Evolutionary conservation across 2,329 filamentous ascomycete species (phyloP).

Genomic region (Phyllosticta capitalensis): DNA sequence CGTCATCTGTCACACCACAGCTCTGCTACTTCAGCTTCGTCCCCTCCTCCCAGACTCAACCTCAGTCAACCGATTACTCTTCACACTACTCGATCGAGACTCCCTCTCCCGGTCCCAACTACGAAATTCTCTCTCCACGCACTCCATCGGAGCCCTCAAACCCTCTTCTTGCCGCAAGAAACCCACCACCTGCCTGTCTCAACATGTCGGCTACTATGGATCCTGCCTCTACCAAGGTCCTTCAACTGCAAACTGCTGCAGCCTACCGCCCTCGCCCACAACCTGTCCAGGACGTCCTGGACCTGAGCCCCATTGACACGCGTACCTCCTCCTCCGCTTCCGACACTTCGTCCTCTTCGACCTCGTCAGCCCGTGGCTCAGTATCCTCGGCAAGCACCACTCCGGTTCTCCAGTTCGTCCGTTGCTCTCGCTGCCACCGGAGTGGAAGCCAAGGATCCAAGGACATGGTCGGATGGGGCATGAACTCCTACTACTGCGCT

Average conservation of each 20-base stretch:
- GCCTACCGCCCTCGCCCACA: conserved; percentile 24
- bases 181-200: conserved; percentile 2
- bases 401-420: conserved; percentile 8
- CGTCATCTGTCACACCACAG: conserved; percentile 8
- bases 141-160: conserved; percentile 23
- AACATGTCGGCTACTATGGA: conserved; percentile 18
- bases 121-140: conserved; percentile 16
- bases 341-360: conserved; percentile 4
- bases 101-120: conserved; percentile 15
- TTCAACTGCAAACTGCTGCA: conserved; percentile 30
- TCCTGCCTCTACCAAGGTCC: conserved; percentile 22
- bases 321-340: not conserved
- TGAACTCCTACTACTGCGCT: conserved; percentile 32
- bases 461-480: conserved; percentile 29
- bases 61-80: not conserved
- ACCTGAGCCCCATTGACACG: conserved; percentile 8
- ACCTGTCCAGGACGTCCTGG: conserved; percentile 12
- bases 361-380: not conserved
- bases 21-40: conserved; percentile 26
- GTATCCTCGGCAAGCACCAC: not conserved
- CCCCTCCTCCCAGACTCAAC: conserved; percentile 14
- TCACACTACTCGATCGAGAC: conserved; percentile 26
- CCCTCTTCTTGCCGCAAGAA: conserved; percentile 26
- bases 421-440: conserved; percentile 15
- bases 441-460: conserved; percentile 6